Evolutionary conservation across 179 eudicot genomes (phyloP), one percentile per base, ranked within the genome.

Genomic region (Drosera spatulata): DNA sequence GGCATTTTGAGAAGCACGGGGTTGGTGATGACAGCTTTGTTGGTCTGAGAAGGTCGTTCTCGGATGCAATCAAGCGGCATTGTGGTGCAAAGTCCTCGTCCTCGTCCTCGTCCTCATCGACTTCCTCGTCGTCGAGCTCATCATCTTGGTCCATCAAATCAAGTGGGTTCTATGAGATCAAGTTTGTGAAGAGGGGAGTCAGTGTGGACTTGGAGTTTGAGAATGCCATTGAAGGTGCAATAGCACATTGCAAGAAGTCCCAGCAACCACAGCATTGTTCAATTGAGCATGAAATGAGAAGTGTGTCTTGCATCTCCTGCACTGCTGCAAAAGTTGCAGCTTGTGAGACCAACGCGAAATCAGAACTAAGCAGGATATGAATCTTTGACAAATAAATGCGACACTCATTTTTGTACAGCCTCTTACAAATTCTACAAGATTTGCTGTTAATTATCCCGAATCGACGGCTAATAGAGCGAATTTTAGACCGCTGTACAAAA

Each of bases 201-300:
- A 77, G 83, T 55, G 71, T 76, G 3, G 66, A 56, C 59, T 66
- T 69, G 48, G 89, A 83, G 76, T 61, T 75, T 55, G 94, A 83
- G 59, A 70, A 70, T 22, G 78, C 88, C 4, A 75, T 86, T 22
- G 33, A 22, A 22, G 33, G 33, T 22, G 33, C 33, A 22, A 22
- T 22, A 22, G 33, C 33, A 22, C 83, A 86, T 63, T 86, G 94
- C 61, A 86, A 86, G 73, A 71, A 73, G 61, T 86, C 94, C 44
- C 79, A 74, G 66, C 57, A 22, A 22, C 33, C 33, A 22, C 33
- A 53, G 41, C 58, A 55, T 7, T 58, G 61, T 54, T 55, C 77
- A 41, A 64, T 50, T 41, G 73, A 73, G 41, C 53, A 58, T 60
- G 76, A 73, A 42, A 56, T 6, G 6, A 41, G 13, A 39, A 46